phyloP scores from a whole-genome alignment of 371 early-diverging fungal genomes.

The Mucor sp. region DNA sequence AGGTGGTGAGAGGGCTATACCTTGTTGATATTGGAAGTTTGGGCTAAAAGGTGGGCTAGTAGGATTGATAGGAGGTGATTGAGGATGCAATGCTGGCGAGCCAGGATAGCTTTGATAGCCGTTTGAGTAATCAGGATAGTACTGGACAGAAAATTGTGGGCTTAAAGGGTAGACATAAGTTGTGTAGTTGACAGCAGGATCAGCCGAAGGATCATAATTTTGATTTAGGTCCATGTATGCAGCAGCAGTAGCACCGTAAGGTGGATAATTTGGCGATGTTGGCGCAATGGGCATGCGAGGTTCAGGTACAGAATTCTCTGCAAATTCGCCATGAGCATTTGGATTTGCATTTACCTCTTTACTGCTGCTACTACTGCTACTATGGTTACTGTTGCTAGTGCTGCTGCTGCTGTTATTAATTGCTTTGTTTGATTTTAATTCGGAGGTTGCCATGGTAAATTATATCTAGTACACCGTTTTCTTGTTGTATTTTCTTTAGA shows the following conservation, averaged over 20 bases:
- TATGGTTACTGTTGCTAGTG: neutral
- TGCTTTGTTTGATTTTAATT: neutral
- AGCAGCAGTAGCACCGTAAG: slow-evolving; percentile 20
- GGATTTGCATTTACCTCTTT: neutral
- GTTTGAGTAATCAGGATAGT: slow-evolving; percentile 39
- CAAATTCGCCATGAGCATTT: neutral
- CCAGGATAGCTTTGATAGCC: slow-evolving; percentile 55
- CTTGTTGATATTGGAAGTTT: slow-evolving; percentile 41
- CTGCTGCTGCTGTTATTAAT: neutral
- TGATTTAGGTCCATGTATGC: slow-evolving; percentile 27
- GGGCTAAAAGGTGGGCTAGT: slow-evolving; percentile 39
- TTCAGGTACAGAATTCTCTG: neutral
- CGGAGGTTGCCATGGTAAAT: neutral
- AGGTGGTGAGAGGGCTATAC: slow-evolving; percentile 40
- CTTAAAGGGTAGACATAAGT: slow-evolving; percentile 50
- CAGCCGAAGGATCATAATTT: slow-evolving; percentile 20
- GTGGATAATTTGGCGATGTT: slow-evolving; percentile 46
- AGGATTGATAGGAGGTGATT: slow-evolving; percentile 42
- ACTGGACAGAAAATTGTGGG: slow-evolving; percentile 50
- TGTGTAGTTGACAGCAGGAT: slow-evolving; percentile 13
- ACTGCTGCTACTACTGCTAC: neutral
- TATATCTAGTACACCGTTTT: neutral
- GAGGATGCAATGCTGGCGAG: slow-evolving; percentile 37
- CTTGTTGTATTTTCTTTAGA: neutral
- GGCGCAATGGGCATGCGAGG: slow-evolving; percentile 16